These are phyloP conservation scores for Breynia disticha DNA, from an alignment of 441 rosid species.

Conservation along the genomic window DNA sequence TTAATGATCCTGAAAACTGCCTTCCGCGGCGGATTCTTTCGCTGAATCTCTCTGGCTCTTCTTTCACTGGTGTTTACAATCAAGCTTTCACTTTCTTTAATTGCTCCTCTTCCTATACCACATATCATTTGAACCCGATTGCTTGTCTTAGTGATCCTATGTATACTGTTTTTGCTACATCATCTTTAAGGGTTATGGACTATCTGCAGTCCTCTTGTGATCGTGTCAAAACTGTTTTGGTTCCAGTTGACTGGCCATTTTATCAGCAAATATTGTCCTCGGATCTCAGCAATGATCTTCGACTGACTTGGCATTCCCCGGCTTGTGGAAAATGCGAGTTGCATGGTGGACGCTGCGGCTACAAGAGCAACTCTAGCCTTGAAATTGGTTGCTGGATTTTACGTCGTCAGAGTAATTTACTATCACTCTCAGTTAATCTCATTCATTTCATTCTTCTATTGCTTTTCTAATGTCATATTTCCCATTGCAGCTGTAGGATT, in stretches of 20 bases:
- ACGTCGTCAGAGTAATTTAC: constrained; percentile 31
- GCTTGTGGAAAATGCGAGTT: constrained; percentile 41
- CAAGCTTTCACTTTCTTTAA: constrained; percentile 45
- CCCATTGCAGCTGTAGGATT: neutral
- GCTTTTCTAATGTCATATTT: too few relatives aligned
- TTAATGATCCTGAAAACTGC: constrained; percentile 42
- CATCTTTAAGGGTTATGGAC: constrained; percentile 20
- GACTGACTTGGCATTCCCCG: constrained; percentile 52
- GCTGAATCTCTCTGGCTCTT: constrained; percentile 39
- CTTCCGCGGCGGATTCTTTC: constrained; percentile 41
- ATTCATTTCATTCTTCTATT: too few relatives aligned
- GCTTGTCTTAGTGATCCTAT: constrained; percentile 40
- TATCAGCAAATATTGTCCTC: constrained; percentile 36
- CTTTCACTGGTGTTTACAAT: constrained; percentile 26
- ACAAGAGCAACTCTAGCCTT: constrained; percentile 31
- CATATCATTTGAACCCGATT: constrained; percentile 30
- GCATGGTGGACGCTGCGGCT: constrained; percentile 41
- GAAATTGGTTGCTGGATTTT: constrained; percentile 33
- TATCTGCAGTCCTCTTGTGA: constrained; percentile 29
- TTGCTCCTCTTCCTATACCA: constrained; percentile 31
- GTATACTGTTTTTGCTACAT: constrained; percentile 49
- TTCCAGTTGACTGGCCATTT: constrained; percentile 53
- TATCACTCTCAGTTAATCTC: neutral
- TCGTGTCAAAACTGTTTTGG: constrained; percentile 21
- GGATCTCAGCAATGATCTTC: constrained; percentile 41